These are phyloP conservation scores for Suhomyces sp. DNA, from an alignment of 805 yeast species.

Conservation along the genomic window DNA sequence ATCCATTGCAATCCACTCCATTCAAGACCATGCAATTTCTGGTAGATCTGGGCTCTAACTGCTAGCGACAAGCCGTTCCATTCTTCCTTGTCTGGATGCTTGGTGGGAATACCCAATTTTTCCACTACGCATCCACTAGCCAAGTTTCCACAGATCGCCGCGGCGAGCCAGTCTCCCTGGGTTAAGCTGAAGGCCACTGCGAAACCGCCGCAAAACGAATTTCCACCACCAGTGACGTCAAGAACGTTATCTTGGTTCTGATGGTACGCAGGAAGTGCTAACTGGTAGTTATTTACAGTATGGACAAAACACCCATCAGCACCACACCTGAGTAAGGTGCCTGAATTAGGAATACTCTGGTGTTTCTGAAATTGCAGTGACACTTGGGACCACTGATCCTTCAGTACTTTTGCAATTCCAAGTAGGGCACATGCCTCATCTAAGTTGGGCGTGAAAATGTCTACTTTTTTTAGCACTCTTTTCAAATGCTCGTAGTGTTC, in stretches of 20 bases:
- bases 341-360: constrained; percentile 40
- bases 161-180: constrained; percentile 45
- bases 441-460: constrained; percentile 77
- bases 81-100: constrained; percentile 14
- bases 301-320: constrained; percentile 59
- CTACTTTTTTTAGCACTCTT: constrained; percentile 42
- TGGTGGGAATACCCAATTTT: constrained; percentile 67
- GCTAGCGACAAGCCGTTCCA: constrained; percentile 61
- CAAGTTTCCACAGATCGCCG: constrained; percentile 66
- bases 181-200: constrained; percentile 55
- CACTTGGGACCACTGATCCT: constrained; percentile 14
- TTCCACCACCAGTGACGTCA: constrained; percentile 47
- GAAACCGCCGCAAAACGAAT: constrained; percentile 43
- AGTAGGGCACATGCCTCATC: constrained; percentile 74
- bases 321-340: constrained; percentile 74
- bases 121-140: constrained; percentile 84
- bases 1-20: background rate
- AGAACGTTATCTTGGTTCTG: constrained; percentile 31
- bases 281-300: constrained; percentile 19
- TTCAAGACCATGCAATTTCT: background rate
- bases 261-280: constrained; percentile 78
- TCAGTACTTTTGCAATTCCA: constrained; percentile 28
- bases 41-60: constrained; percentile 28
- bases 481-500: constrained; percentile 37
- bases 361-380: constrained; percentile 40